Evolutionary conservation across 176 grass and related monocot genomes (phyloP).

Genomic region (Carex cristatella): DNA sequence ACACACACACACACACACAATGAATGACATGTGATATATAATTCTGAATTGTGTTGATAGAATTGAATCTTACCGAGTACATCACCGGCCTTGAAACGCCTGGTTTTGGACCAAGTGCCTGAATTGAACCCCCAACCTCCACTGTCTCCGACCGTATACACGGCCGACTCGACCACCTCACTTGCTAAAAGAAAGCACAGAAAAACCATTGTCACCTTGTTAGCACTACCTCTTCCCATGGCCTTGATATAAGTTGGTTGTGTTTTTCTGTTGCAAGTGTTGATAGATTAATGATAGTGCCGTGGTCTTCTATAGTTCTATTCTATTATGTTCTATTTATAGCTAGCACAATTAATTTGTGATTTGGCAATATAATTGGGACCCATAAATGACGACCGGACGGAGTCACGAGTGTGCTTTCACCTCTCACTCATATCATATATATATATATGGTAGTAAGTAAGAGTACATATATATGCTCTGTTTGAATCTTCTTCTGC

Average conservation of each 20-base stretch:
- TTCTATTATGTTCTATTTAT: not conserved
- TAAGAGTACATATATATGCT: not conserved
- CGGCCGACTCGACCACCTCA: slow-evolving; percentile 30
- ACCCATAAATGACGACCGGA: not conserved
- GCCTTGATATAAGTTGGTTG: slow-evolving; percentile 13
- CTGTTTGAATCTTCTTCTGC: not conserved
- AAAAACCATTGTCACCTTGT: slow-evolving; percentile 12
- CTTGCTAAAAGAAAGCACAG: slow-evolving; percentile 33
- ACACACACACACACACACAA: too few species aligned
- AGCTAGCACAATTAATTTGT: not conserved
- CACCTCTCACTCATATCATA: too few species aligned
- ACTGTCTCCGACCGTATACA: slow-evolving; percentile 40
- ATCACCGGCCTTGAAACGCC: slow-evolving; percentile 52
- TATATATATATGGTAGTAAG: not conserved
- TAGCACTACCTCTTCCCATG: slow-evolving; percentile 69
- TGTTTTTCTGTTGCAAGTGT: slow-evolving; percentile 1
- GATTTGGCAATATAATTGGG: not conserved
- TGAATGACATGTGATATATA: too few species aligned
- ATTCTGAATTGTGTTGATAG: too few species aligned
- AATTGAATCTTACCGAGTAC: slow-evolving; percentile 39
- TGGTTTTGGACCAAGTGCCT: slow-evolving; percentile 40
- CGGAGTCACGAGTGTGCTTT: not conserved
- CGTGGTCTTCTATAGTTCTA: too few species aligned
- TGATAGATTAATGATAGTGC: not conserved
- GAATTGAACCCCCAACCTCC: slow-evolving; percentile 53